Evolutionary conservation across 805 yeast species (phyloP), one percentile per base, ranked within the genome.

Genomic region (Metschnikowia kunwiensis): DNA sequence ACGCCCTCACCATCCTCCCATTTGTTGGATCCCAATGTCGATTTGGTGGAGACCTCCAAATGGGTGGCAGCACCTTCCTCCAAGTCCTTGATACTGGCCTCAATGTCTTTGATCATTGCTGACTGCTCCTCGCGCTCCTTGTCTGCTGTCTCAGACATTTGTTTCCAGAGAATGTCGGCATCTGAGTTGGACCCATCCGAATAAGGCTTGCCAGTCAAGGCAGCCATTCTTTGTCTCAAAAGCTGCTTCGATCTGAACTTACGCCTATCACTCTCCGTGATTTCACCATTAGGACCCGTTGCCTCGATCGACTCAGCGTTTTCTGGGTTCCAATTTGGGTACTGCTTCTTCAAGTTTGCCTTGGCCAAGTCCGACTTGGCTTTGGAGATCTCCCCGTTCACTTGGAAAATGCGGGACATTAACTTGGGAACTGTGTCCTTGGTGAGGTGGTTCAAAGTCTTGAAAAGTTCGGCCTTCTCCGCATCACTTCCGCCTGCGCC

Each of bases 1-100:
- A 87, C 80, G 25, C 89, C 95, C 25, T 79, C 64, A 9, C 95
- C 96, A 30, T 77, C 72, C 44, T 85, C 96, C 86, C 89, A 89
- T 52, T 82, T 80, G 23, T 77, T 72, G 28, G 75, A 71, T 4
- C 82, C 83, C 29, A 68, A 63, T 30, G 73, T 68, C 31, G 70
- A 71, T 29, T 57, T 61, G 7, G 55, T 55, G 7, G 72, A 49
- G 26, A 71, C 58, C 28, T 72, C 65, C 44, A 77, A 63, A 25
- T 60, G 50, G 5, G 57, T 47, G 15, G 68, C 68, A 36, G 76
- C 60, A 5, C 74, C 77, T 6, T 67, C 69, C 55, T 74, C 78
- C 32, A 87, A 63, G 7, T 78, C 81, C 41, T 74, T 72, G 46
- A 88, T 83, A 18, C 91, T 77, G 12, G 71, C 60, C 51, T 83